Percentiles rank a stretch among this genome's conserved stretches.
Conservation (phyloP, 768 basidiomycete species). For the Solioccasus polychromus region DNA sequence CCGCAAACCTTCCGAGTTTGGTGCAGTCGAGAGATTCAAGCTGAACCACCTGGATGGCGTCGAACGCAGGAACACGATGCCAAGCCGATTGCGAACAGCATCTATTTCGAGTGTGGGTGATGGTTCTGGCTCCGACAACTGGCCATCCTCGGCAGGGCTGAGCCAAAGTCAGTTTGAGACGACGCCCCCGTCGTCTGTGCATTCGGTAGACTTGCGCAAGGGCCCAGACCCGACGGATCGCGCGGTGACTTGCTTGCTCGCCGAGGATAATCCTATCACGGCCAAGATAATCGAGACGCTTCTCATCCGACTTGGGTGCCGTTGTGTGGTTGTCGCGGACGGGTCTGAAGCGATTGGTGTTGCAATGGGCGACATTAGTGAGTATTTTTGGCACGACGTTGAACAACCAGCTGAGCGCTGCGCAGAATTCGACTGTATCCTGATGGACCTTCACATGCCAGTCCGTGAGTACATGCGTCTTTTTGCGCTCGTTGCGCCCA, state of each 20-base stretch:
- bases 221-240: slow-evolving; percentile 79
- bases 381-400: slow-evolving; percentile 31
- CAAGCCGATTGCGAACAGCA: slow-evolving; percentile 82
- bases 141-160: slow-evolving; percentile 57
- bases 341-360: slow-evolving; percentile 97
- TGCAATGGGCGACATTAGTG: slow-evolving; percentile 96
- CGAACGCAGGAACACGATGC: slow-evolving; percentile 79
- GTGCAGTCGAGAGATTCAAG: slow-evolving; percentile 87
- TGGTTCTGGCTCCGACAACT: slow-evolving; percentile 73
- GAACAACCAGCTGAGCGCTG: slow-evolving; percentile 5
- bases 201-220: slow-evolving; percentile 76
- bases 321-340: slow-evolving; percentile 92
- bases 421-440: slow-evolving; percentile 90
- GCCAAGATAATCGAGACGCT: slow-evolving; percentile 97
- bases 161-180: slow-evolving; percentile 50
- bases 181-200: slow-evolving; percentile 83
- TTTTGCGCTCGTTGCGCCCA: slow-evolving; percentile 8
- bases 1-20: slow-evolving; percentile 88
- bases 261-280: slow-evolving; percentile 97
- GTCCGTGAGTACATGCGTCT: slow-evolving; percentile 55
- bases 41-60: slow-evolving; percentile 73
- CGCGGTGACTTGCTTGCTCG: slow-evolving; percentile 89
- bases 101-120: slow-evolving; percentile 83
- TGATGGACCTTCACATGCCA: slow-evolving; percentile 96
- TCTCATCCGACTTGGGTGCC: slow-evolving; percentile 89